Base-by-base conservation (phyloP, 2,329 filamentous ascomycete genomes). In the Acarospora socialis region DNA sequence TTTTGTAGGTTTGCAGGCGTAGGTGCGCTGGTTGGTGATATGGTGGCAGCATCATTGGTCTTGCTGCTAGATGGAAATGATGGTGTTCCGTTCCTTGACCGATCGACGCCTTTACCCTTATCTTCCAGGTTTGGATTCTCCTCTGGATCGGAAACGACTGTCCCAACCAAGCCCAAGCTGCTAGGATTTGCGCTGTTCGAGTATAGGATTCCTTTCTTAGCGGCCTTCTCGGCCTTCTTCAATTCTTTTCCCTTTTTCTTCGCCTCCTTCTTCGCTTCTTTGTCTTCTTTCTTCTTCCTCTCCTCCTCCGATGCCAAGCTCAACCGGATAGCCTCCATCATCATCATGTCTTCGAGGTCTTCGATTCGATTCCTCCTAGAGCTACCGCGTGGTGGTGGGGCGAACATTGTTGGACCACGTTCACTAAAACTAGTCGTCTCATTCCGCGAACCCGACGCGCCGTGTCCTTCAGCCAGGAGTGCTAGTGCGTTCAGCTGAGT, bases 301-400 rank as follows among this genome's bases (percentile, higher is more conserved):
- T 95, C 87, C 47, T 95, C 87, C 52, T 98, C 90, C 1, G 82
- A 77, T 0, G 80, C 84, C n/a, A 98, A 63, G 28, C 84, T 93
- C 18, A 93, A 56, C 22, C 90, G 69, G 28, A 98, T 92, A 0
- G 90, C 90, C 53, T 98, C 90, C 66, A 90, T 83, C 65, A 95
- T 84, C 90, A 98, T 98, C 63, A 98, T 81, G 29, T 93, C 87
- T 52, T 98, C 90, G 0, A 95, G 66, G 44, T 95, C 86, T 14
- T 92, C 82, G 50, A 92, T 73, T 18, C 82, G 68, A 34, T 56
- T 69, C 39, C 72, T 60, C 37, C 75, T 59, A 21, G 68, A 69
- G 43, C 64, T 68, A 12, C 55, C 52, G 5, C 66, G 55, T 9
- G 53, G 35, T 10, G 59, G 50, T 4, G 59, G 54, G 21, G 56